Conservation (phyloP, 208 protist genomes). For the Leishmania martiniquensis region DNA sequence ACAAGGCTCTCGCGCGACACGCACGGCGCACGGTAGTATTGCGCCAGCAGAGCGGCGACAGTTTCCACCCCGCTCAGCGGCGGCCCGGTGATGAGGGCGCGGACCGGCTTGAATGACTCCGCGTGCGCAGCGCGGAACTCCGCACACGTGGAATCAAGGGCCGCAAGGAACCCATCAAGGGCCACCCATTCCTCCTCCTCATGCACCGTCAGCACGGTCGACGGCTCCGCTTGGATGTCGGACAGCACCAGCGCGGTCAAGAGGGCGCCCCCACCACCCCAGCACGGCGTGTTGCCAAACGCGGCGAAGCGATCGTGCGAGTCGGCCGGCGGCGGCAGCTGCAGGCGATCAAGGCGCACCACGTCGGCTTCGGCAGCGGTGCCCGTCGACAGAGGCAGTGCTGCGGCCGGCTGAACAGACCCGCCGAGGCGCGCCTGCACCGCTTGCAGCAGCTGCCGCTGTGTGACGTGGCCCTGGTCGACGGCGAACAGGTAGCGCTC, state of each 20-base stretch:
- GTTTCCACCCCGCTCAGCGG: constrained; percentile 71
- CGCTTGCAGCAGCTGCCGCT: constrained; percentile 69
- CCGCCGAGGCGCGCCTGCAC: constrained; percentile 71
- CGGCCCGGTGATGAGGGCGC: constrained; percentile 83
- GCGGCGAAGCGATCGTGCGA: constrained; percentile 13
- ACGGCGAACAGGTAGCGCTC: constrained; percentile 93
- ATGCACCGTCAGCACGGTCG: constrained; percentile 56
- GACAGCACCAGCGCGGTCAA: constrained; percentile 38
- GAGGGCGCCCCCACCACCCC: constrained; percentile 21
- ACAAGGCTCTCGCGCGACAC: constrained; percentile 54
- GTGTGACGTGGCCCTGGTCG: constrained; percentile 88
- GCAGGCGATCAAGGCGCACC: constrained; percentile 18
- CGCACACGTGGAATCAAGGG: constrained; percentile 61
- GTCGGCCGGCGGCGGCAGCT: constrained; percentile 20
- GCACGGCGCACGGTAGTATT: constrained; percentile 64
- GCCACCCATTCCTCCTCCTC: constrained; percentile 81
- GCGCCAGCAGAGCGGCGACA: constrained; percentile 48
- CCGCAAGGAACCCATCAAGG: constrained; percentile 74
- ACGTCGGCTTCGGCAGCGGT: constrained; percentile 5
- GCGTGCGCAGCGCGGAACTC: constrained; percentile 71
- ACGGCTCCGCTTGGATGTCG: constrained; percentile 79
- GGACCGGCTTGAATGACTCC: constrained; percentile 54
- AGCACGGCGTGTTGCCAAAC: constrained; percentile 28
- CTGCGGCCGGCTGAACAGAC: constrained; percentile 28
- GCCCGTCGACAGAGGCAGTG: background rate